phyloP scores from a whole-genome alignment of 2,329 filamentous ascomycete genomes.

The Penicillium thymicola region DNA sequence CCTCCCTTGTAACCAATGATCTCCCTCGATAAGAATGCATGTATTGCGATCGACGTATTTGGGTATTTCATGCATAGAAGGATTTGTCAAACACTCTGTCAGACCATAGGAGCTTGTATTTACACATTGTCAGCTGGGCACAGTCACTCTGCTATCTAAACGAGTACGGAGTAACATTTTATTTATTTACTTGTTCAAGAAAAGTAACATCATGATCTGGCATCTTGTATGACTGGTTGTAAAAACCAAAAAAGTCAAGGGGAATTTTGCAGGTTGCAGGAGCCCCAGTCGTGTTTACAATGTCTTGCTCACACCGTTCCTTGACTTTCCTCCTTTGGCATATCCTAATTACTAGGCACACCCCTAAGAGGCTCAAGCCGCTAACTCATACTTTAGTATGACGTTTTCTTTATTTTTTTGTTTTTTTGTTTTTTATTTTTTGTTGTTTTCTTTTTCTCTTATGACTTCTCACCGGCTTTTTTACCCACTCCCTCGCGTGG shows the following conservation, averaged over 20 bases:
- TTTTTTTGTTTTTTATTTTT: background rate
- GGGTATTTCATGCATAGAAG: slow-evolving; percentile 28
- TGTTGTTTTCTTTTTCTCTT: background rate
- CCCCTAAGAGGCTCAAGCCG: slow-evolving; percentile 10
- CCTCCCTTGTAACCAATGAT: slow-evolving; percentile 1
- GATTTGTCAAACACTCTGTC: slow-evolving; percentile 18
- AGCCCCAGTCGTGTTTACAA: slow-evolving; percentile 3
- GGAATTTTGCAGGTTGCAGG: slow-evolving; percentile 4
- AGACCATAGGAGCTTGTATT: slow-evolving; percentile 1
- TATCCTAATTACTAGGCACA: background rate
- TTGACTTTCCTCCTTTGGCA: slow-evolving; percentile 5
- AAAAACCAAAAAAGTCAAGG: background rate
- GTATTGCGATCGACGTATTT: slow-evolving; percentile 19
- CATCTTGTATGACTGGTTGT: background rate
- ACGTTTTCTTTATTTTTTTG: slow-evolving; percentile 1
- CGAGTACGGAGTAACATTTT: too few species aligned
- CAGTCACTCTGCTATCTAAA: background rate
- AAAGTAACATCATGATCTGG: background rate
- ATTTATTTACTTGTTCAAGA: background rate
- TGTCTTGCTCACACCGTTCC: slow-evolving; percentile 10
- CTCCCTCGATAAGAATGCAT: slow-evolving; percentile 9
- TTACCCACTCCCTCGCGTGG: slow-evolving; percentile 21
- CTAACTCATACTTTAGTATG: slow-evolving; percentile 1
- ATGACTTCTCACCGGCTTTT: slow-evolving; percentile 20
- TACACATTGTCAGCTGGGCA: background rate